phyloP scores from a whole-genome alignment of 306 rosid genomes.

The Casuarina cunninghamiana region DNA sequence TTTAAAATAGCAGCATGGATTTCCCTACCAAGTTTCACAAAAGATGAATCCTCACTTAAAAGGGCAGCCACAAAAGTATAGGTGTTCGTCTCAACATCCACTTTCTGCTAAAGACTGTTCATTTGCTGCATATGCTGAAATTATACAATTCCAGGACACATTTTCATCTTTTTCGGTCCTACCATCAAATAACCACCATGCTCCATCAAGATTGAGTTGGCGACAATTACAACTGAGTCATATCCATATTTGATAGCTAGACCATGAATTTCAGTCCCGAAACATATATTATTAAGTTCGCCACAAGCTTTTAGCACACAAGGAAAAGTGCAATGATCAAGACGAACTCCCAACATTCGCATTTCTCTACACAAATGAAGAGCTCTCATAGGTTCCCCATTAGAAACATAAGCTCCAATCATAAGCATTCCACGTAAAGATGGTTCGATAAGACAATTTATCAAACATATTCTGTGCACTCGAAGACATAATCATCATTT shows the following conservation, averaged over 20 bases:
- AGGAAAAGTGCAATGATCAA: slow-evolving; percentile 66
- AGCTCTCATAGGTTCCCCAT: slow-evolving; percentile 45
- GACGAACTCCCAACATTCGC: slow-evolving; percentile 43
- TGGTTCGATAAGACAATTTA: slow-evolving; percentile 48
- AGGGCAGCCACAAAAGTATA: slow-evolving; percentile 70
- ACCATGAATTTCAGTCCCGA: slow-evolving; percentile 65
- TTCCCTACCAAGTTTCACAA: slow-evolving; percentile 52
- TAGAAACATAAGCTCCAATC: slow-evolving; percentile 60
- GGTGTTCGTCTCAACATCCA: slow-evolving; percentile 36
- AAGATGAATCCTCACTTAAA: slow-evolving; percentile 43
- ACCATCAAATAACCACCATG: slow-evolving; percentile 51
- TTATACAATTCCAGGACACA: slow-evolving; percentile 72
- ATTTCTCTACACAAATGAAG: slow-evolving; percentile 53
- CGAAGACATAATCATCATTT: not conserved
- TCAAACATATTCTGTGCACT: slow-evolving; percentile 58
- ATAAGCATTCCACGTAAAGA: slow-evolving; percentile 76
- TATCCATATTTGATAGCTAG: slow-evolving; percentile 61
- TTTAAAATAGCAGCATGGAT: slow-evolving; percentile 58
- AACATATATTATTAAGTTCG: slow-evolving; percentile 20
- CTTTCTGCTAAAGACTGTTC: slow-evolving; percentile 41
- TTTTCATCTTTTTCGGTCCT: slow-evolving; percentile 48
- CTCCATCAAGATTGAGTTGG: slow-evolving; percentile 58
- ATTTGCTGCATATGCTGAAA: slow-evolving; percentile 52
- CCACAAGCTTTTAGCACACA: slow-evolving; percentile 59
- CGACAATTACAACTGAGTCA: slow-evolving; percentile 43